phyloP scores from a whole-genome alignment of 176 grass and related monocot species.

The Cenchrus americanus region DNA sequence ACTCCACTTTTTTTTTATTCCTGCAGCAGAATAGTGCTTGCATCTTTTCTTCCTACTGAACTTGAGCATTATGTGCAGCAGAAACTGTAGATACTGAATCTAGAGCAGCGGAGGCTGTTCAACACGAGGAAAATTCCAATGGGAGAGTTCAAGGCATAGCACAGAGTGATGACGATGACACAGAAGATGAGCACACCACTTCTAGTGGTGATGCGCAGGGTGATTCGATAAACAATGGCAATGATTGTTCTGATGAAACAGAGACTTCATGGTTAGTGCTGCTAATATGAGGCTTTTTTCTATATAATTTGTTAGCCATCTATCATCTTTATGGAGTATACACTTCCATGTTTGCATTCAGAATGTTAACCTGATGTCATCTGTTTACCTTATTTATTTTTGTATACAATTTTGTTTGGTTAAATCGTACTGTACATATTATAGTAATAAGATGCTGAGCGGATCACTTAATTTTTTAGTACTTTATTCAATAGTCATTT shows the following conservation, averaged over 20 bases:
- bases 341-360: conserved; percentile 2
- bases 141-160: not conserved
- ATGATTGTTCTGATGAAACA: conserved; percentile 6
- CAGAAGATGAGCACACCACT: not conserved
- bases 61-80: not conserved
- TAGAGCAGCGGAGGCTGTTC: not conserved
- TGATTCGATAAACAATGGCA: conserved; percentile 29
- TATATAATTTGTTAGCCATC: not conserved
- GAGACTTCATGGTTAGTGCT: conserved; percentile 49
- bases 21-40: not conserved
- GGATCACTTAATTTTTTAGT: not conserved
- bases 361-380: not conserved
- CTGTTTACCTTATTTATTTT: conserved; percentile 7
- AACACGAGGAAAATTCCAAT: conserved; percentile 15
- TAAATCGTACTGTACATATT: not conserved
- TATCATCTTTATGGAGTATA: not conserved
- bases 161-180: conserved; percentile 38
- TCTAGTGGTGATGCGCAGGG: conserved; percentile 22
- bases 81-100: conserved; percentile 29
- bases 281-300: not conserved
- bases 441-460: not conserved
- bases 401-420: not conserved
- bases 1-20: not conserved
- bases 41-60: not conserved
- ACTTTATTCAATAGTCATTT: conserved; percentile 12